Evolutionary conservation across 2,329 filamentous ascomycete species (phyloP), one percentile per base, ranked within the genome.

Genomic region (Phoma sp.): DNA sequence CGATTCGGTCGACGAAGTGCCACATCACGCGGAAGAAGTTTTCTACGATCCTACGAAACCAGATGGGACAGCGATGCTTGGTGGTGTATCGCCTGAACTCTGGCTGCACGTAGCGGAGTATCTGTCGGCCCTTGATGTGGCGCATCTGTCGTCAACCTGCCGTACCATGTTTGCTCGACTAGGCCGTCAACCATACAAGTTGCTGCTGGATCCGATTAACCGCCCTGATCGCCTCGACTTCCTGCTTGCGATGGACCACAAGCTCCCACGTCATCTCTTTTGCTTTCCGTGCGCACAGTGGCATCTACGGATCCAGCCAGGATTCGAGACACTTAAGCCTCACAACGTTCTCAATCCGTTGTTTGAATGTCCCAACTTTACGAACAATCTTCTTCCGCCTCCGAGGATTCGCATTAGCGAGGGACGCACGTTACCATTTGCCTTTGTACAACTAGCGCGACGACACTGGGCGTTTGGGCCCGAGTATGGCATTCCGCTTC

Each of bases 241-340:
- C 64, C 76, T 88, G 5, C 65, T 77, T 12, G 68, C 72, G 2
- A 76, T 86, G 64, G 84, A 87, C 57, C 67, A 72, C 12, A 68
- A 77, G 15, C 73, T 85, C 17, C 84, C 85, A 2, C 74, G 79
- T 32, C 83, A 87, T 62, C 76, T 88, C 6, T 78, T 87, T 49
- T 88, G 85, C 69, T 84, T 85, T 64, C 79, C 80, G 5, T 88
- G 85, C 65, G 78, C 73, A 13, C 75, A 72, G 51, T 87, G 82
- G 69, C 85, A 88, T 65, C 69, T 77, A 5, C 80, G 85, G 38
- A 82, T 77, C 1, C 76, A 81, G 46, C 77, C 78, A 32, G 85
- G 84, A 17, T 60, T 76, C 31, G 85, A 88, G 64, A 78, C 76
- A 10, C 70, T 87, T 13, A 82, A 82, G 61, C 80, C 82, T 2